Evolutionary conservation across 2,329 filamentous ascomycete species (phyloP).

Genomic region (Gaeumannomyces sp.): DNA sequence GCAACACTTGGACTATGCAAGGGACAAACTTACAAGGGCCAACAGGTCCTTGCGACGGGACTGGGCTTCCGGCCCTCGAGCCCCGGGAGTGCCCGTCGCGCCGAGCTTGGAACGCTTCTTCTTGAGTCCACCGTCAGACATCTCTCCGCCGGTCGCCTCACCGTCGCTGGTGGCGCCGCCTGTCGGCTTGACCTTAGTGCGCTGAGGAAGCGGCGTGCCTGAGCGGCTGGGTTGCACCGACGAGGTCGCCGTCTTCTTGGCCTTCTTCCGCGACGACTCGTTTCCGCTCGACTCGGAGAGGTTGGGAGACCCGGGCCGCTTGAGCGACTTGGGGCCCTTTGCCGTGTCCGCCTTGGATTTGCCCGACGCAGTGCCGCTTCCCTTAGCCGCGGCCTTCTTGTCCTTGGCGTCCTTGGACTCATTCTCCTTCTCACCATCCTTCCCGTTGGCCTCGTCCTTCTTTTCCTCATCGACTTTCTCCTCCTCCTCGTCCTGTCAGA

Average conservation of each 20-base stretch:
- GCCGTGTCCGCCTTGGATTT: conserved; percentile 41
- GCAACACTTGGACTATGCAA: background rate
- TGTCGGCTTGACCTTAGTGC: conserved; percentile 29
- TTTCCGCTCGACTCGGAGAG: conserved; percentile 88
- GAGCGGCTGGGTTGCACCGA: conserved; percentile 47
- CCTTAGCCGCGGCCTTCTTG: conserved; percentile 57
- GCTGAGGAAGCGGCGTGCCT: conserved; percentile 44
- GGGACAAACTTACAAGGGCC: conserved; percentile 7
- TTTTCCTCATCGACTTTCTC: conserved; percentile 57
- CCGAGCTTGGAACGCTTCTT: conserved; percentile 48
- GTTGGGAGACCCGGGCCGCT: conserved; percentile 80
- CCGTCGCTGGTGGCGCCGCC: conserved; percentile 64
- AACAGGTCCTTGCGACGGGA: conserved; percentile 30
- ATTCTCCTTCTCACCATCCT: conserved; percentile 52
- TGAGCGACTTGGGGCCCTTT: conserved; percentile 60
- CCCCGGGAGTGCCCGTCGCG: conserved; percentile 49
- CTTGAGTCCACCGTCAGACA: conserved; percentile 49
- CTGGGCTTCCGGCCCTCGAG: conserved; percentile 58
- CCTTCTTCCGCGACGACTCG: conserved; percentile 74
- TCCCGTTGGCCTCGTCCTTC: conserved; percentile 52
- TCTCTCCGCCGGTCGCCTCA: conserved; percentile 63
- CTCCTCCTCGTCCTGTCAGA: conserved; percentile 38
- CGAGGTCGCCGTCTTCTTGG: conserved; percentile 55
- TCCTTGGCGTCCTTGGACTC: conserved; percentile 48
- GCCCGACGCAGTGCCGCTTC: conserved; percentile 50